Conservation (phyloP, 2,329 filamentous ascomycete species). For the Pseudogymnoascus verrucosus region DNA sequence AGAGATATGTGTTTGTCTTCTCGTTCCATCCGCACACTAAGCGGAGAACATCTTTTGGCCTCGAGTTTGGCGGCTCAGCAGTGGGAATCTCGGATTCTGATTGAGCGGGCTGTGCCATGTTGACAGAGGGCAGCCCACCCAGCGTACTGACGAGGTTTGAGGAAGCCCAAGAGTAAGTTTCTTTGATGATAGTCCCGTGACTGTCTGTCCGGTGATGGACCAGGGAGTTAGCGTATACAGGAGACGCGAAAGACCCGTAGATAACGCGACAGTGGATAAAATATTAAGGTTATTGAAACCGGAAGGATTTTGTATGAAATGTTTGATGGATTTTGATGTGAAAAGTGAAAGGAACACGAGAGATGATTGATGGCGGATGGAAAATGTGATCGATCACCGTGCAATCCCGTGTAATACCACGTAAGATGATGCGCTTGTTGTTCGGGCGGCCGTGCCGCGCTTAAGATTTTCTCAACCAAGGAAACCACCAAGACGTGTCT, state of each 20-base stretch:
- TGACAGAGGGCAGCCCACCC: neutral
- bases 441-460: conserved; percentile 1
- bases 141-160: neutral
- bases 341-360: neutral
- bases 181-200: conserved; percentile 5
- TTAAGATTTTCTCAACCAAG: conserved; percentile 5
- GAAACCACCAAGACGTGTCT: neutral
- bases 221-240: neutral
- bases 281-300: neutral
- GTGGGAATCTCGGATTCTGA: neutral
- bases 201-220: neutral
- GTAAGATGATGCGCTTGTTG: conserved; percentile 7
- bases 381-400: neutral
- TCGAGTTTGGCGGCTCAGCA: neutral
- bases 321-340: neutral
- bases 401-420: conserved; percentile 5
- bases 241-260: neutral
- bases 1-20: neutral
- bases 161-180: neutral
- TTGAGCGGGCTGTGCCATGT: conserved; percentile 3
- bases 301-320: neutral
- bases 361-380: conserved; percentile 5
- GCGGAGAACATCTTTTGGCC: neutral
- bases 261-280: conserved; percentile 1
- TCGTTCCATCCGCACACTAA: conserved; percentile 3